Conservation (phyloP, 108 stramenopile genomes). For the Skeletonema costatum region DNA sequence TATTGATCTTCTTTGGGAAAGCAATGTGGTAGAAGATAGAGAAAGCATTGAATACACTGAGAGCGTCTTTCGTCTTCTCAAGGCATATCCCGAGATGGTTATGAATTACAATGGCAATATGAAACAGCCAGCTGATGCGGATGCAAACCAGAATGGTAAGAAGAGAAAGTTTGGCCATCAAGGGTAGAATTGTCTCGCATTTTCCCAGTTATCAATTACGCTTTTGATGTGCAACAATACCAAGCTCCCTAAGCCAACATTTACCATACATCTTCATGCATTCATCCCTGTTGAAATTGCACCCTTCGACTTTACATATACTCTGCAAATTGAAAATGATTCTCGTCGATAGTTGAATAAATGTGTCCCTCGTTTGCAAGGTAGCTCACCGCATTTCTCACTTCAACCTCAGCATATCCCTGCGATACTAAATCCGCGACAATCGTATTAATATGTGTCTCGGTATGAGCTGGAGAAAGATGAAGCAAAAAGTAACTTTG, state of each 20-base stretch:
- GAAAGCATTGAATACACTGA: not conserved
- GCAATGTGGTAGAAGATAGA: not conserved
- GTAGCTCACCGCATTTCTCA: conserved; percentile 51
- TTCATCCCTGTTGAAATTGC: not conserved
- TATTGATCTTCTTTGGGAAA: conserved; percentile 3
- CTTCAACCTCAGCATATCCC: conserved; percentile 47
- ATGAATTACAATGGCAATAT: too few relatives aligned
- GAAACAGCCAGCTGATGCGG: too few relatives aligned
- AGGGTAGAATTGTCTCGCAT: not conserved
- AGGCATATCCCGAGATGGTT: not conserved
- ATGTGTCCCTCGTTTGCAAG: conserved; percentile 79
- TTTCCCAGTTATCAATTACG: not conserved
- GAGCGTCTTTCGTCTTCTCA: not conserved
- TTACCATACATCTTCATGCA: not conserved
- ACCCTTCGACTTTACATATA: not conserved
- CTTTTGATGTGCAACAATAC: not conserved
- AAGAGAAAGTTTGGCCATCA: too few relatives aligned
- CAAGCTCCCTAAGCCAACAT: not conserved
- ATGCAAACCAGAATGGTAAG: too few relatives aligned
- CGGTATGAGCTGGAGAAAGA: conserved; percentile 10
- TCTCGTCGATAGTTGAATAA: conserved; percentile 81
- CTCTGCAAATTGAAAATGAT: conserved; percentile 59
- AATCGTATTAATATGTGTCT: conserved; percentile 45
- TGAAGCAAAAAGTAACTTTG: not conserved
- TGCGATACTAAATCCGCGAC: conserved; percentile 15